Evolutionary conservation across 305 asterid species (phyloP).

Genomic region (Fraxinus paxiana): DNA sequence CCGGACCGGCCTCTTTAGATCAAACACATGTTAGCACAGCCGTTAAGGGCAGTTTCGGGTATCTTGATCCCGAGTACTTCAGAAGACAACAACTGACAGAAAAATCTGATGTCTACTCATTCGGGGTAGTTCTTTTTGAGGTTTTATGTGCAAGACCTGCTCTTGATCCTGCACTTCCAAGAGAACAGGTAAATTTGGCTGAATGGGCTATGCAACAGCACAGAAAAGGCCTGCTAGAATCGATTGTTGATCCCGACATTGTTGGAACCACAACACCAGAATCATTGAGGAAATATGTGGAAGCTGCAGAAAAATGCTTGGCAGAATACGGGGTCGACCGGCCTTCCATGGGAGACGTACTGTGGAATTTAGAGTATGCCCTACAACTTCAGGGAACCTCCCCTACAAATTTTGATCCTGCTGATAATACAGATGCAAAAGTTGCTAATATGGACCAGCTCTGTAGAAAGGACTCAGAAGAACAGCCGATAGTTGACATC

Average conservation of each 20-base stretch:
- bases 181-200: constrained; percentile 81
- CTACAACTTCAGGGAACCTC: constrained; percentile 61
- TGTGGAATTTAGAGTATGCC: constrained; percentile 79
- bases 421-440: constrained; percentile 7
- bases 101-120: constrained; percentile 82
- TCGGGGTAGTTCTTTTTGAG: constrained; percentile 84
- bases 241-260: constrained; percentile 52
- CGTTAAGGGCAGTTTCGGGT: constrained; percentile 91
- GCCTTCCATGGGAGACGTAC: constrained; percentile 89
- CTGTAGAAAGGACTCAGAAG: constrained; percentile 17
- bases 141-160: constrained; percentile 87
- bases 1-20: constrained; percentile 64
- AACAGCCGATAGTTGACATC: constrained; percentile 34
- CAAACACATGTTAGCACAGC: constrained; percentile 94
- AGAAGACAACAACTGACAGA: constrained; percentile 84
- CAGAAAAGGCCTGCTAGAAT: constrained; percentile 43
- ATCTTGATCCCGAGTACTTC: constrained; percentile 91
- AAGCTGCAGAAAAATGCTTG: constrained; percentile 83
- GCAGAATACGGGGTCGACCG: constrained; percentile 81
- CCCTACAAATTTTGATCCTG: constrained; percentile 11
- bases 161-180: constrained; percentile 70
- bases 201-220: constrained; percentile 84
- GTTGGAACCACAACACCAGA: constrained; percentile 39
- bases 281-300: constrained; percentile 61
- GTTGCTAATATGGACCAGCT: constrained; percentile 22